Evolutionary conservation across 1,139 yeast genomes (phyloP), one percentile per base, ranked within the genome.

Genomic region (Kodamaea arcana): DNA sequence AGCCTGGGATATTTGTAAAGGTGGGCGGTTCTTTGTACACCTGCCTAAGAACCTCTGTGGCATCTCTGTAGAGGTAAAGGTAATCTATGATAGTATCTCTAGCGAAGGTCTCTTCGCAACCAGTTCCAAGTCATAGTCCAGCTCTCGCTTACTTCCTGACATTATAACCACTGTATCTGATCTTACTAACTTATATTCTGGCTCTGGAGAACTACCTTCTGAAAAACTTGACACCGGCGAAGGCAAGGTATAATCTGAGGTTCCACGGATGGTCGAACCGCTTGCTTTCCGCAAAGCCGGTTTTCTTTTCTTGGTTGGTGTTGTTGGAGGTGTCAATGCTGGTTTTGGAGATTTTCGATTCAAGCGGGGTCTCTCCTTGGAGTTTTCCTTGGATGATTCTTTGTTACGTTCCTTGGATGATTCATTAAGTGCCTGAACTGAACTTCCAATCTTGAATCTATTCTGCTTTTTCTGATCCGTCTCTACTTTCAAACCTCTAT

Each of bases 281-380:
- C 23, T 24, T 3, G 24, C 15, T 11, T 25, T 24, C 7, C 36
- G 33, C 20, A 46, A 35, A 7, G 50, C 40, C 2, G 51, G 52
- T 36, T 41, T 31, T 15, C 44, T 35, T 33, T 47, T 55, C 33
- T 52, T 54, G 32, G 50, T 51, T n/a, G 65, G 66, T 3, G 66
- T 60, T 11, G 56, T 31, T 10, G 65, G 66, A 5, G 65, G 65
- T 3, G 65, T 58, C 23, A 50, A 42, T 3, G 46, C 42, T 7
- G 30, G 24, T 18, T 31, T 29, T 6, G 22, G 9, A 7, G 22
- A 18, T 18, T 18, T 18, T 9, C 22, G 6, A 18, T 18, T 18
- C 9, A 18, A 18, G 9, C 22, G 22, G 9, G 22, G 22, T 9
- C 9, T 18, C 9, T 18, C 22, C 11, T 24, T 24, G 12, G 14